Evolutionary conservation across 106 monocot genomes (phyloP), one percentile per base, ranked within the genome.

Genomic region (Amphibolis antarctica): DNA sequence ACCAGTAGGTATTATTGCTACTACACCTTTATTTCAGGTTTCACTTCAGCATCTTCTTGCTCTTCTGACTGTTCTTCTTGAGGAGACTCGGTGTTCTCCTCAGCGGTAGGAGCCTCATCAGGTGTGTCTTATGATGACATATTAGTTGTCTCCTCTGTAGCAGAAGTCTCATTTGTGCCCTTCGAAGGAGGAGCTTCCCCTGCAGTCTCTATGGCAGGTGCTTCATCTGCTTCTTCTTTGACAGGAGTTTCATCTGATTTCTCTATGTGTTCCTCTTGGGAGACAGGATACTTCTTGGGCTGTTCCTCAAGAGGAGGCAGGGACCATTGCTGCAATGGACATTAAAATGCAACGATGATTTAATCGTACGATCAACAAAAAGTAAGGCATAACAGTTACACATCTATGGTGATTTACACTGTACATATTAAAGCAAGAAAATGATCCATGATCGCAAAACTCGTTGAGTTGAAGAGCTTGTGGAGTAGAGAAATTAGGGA

Each of bases 21-120:
- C 47, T 24, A 61, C 50, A 94, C 93, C 93, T 94, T 94, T 78
- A 94, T 86, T 46, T 69, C 79, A 44, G 79, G 75, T 49, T 75
- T 72, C 68, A 76, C 81, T 71, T 81, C 82, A 65, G 63, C 47
- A 63, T 44, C 60, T 66, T 73, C 83, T 86, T 76, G 56, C 12
- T 24, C 62, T 63, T 66, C 81, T 53, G 66, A 18, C 22, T 44
- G 69, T 66, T 80, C 75, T 44, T 73, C 54, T 45, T 76, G 81
- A 50, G 68, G 63, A 53, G 74, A 53, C 70, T 78, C 75, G 46
- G 26, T 44, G 28, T 1, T 72, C 59, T 85, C 78, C 61, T 80
- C 84, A 27, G 28, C 76, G 45, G 57, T 52, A 80, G 81, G 51
- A 50, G 19, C 71, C 51, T 43, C 66, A 42, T 57, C 25, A 26